These are phyloP conservation scores for Keqinozyma sinolaborantium DNA, from an alignment of 1,139 yeast species.

Conservation along the genomic window DNA sequence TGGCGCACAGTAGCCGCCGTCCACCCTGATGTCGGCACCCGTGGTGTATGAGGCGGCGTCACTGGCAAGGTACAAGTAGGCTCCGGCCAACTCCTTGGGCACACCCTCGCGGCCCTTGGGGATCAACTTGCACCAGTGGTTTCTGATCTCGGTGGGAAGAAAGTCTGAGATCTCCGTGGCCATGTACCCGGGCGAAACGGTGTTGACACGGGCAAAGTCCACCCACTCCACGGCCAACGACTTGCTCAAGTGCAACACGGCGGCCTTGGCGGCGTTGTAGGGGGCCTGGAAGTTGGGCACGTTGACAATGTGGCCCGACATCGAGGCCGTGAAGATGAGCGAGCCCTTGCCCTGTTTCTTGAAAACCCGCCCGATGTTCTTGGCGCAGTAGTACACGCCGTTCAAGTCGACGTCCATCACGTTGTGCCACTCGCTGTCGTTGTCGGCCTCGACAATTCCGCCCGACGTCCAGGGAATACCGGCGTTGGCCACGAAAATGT, in stretches of 20 bases:
- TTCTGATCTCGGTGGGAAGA: constrained; percentile 30
- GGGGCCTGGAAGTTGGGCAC: constrained; percentile 64
- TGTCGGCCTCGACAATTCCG: constrained; percentile 31
- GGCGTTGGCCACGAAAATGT: constrained; percentile 53
- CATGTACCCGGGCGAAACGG: constrained; percentile 57
- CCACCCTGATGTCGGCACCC: constrained; percentile 45
- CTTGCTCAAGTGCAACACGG: constrained; percentile 50
- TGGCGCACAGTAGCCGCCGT: constrained; percentile 41
- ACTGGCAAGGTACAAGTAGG: constrained; percentile 39
- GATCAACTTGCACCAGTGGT: constrained; percentile 33
- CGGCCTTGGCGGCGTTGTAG: constrained; percentile 58
- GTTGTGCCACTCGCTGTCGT: constrained; percentile 44
- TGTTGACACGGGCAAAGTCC: constrained; percentile 51
- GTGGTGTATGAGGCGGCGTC: constrained; percentile 43
- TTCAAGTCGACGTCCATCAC: constrained; percentile 43
- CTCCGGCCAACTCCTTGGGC: constrained; percentile 40
- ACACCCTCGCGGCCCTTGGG: constrained; percentile 42
- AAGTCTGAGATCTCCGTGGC: constrained; percentile 52
- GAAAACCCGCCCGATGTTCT: constrained; percentile 38
- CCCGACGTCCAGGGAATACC: constrained; percentile 48
- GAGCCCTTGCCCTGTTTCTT: constrained; percentile 43
- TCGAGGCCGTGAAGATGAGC: constrained; percentile 59
- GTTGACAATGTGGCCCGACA: constrained; percentile 65
- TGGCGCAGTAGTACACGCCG: constrained; percentile 45
- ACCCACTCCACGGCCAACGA: constrained; percentile 56